A percentile compares a stretch with the other conserved stretches of the same genome.
These are phyloP conservation scores for Erodium moschatum DNA, from an alignment of 441 rosid genomes.

Conservation along the genomic window DNA sequence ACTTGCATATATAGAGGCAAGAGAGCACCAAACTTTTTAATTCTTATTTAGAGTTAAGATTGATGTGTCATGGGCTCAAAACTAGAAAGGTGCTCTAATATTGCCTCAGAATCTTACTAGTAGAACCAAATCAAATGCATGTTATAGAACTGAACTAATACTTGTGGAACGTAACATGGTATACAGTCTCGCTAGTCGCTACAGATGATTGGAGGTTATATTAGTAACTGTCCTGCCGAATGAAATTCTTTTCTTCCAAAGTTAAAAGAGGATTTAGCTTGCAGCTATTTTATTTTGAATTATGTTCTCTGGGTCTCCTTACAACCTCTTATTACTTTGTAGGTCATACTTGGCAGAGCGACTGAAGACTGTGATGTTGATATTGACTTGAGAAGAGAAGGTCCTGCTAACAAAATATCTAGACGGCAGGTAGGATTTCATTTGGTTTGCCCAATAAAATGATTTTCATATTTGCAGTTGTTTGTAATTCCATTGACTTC, in stretches of 20 bases:
- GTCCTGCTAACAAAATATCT: slow-evolving; percentile 21
- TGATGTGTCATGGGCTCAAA: too few species aligned
- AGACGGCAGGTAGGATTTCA: slow-evolving; percentile 21
- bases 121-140: neutral
- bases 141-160: neutral
- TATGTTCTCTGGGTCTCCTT: neutral
- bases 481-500: neutral
- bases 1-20: too few species aligned
- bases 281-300: neutral
- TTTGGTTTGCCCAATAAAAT: neutral
- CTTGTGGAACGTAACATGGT: neutral
- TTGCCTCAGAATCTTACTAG: neutral
- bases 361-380: slow-evolving; percentile 24
- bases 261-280: neutral
- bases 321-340: slow-evolving; percentile 18
- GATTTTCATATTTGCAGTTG: neutral
- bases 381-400: slow-evolving; percentile 23
- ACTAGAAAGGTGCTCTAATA: too few species aligned
- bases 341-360: slow-evolving; percentile 37
- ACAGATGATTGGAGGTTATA: neutral
- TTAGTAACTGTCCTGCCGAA: neutral
- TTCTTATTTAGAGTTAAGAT: too few species aligned
- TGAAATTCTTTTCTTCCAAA: slow-evolving; percentile 4
- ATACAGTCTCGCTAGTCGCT: too few species aligned
- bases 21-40: too few species aligned